Base-by-base conservation (phyloP, 257 asterid species). In the Plantago ovata region DNA sequence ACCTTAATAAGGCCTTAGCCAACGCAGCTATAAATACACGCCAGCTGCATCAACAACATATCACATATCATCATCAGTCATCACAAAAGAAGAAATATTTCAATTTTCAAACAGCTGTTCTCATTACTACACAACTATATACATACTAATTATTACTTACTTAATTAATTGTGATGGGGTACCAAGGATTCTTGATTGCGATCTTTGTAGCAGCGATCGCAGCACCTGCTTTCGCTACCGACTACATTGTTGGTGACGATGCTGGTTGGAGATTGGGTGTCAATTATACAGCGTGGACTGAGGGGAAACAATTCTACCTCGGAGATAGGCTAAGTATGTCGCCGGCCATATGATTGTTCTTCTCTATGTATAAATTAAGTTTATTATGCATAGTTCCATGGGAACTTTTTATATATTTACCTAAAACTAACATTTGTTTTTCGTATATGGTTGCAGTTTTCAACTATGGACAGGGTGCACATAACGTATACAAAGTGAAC, bases 241-340 rank as follows among this genome's bases (percentile, higher is more conserved):
- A 81, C 6, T 53, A 72, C 47, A 8, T 54, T 12, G 82, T 81
- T 0, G 82, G 88, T 57, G 88, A 67, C 60, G 65, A 58, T 0
- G 14, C 16, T 3, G 84, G 84, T 9, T 81, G 87, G 87, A 65
- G 14, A 8, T 9, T 60, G 16, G 41, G 54, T 33, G 51, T 62
- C 13, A 65, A 82, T 66, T 76, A 69, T 68, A 52, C 73, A 20
- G 46, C 11, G 1, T 76, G 85, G 89, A 68, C 80, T 0, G 38
- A 32, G 1, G 76, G 71, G 7, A 75, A 67, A 55, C 16, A 33
- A 14, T 75, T 75, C 28, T 38, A 32, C 12, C 66, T 75, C 18
- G 81, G 76, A 20, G 81, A 75, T 60, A 60, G 22, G 21, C 65
- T 75, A 24, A 24, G 32, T 24, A 24, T 24, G 32, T 24, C 32